Percentiles rank a stretch among this genome's conserved stretches.
Evolutionary conservation across 2,329 filamentous ascomycete species (phyloP).

Genomic region (Leptographium radiaticola): DNA sequence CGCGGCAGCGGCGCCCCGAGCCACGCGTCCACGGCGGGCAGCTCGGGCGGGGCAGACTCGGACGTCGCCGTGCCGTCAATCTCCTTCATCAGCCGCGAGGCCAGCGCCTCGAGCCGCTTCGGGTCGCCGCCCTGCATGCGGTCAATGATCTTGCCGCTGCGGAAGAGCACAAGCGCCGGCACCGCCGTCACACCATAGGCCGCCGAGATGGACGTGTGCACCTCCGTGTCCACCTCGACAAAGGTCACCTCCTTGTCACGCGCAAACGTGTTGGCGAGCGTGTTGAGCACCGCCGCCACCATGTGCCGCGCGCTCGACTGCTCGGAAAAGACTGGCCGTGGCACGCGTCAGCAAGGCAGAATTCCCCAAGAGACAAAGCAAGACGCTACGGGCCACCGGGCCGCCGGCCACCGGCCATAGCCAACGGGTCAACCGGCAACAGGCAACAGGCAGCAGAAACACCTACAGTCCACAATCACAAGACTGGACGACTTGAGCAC

Average conservation of each 20-base stretch:
- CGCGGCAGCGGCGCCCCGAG: slow-evolving; percentile 61
- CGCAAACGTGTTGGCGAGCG: slow-evolving; percentile 58
- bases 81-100: slow-evolving; percentile 59
- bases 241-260: slow-evolving; percentile 65
- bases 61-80: slow-evolving; percentile 14
- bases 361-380: not conserved
- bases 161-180: slow-evolving; percentile 88
- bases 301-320: slow-evolving; percentile 77
- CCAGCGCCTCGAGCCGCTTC: slow-evolving; percentile 52
- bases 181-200: slow-evolving; percentile 64
- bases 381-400: no score
- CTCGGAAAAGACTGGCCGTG: slow-evolving; percentile 62
- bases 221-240: slow-evolving; percentile 48
- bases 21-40: slow-evolving; percentile 39
- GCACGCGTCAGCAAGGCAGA: not conserved
- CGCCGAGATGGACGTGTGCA: slow-evolving; percentile 58
- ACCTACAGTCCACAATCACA: slow-evolving; percentile 80
- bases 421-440: slow-evolving; percentile 3
- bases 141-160: slow-evolving; percentile 52
- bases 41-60: slow-evolving; percentile 29
- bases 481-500: slow-evolving; percentile 61
- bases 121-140: slow-evolving; percentile 65
- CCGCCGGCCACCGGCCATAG: no score
- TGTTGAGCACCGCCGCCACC: slow-evolving; percentile 73
- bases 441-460: slow-evolving; percentile 4